Evolutionary conservation across 2,329 filamentous ascomycete species (phyloP).

Genomic region (Metarhizium brunneum): DNA sequence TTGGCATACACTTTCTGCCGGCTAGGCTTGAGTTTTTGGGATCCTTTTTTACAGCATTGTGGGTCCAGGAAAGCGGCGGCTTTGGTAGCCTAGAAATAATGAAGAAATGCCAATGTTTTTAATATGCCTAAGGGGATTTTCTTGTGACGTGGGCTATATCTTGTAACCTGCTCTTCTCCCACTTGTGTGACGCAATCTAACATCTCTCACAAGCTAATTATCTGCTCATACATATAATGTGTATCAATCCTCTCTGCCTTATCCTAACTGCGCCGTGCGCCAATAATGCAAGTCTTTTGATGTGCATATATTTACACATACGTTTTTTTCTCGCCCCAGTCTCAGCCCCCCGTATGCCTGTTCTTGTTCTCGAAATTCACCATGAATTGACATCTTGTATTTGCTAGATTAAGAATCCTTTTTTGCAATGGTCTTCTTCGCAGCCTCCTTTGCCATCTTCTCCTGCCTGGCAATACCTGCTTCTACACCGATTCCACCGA

Average conservation of each 20-base stretch:
- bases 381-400: not conserved
- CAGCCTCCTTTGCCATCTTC: conserved; percentile 70
- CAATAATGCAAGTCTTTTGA: not conserved
- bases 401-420: conserved; percentile 17
- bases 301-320: not conserved
- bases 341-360: no score
- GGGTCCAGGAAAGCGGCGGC: not conserved
- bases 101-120: conserved; percentile 1
- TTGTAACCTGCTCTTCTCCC: no score
- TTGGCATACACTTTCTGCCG: not conserved
- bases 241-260: not conserved
- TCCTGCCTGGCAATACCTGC: conserved; percentile 71
- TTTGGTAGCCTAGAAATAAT: not conserved
- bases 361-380: not conserved
- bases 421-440: conserved; percentile 35
- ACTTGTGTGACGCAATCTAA: no score
- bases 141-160: not conserved
- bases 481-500: conserved; percentile 90
- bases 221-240: no score
- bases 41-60: not conserved
- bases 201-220: no score
- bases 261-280: not conserved
- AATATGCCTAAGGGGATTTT: not conserved
- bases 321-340: not conserved
- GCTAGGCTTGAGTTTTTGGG: not conserved